Evolutionary conservation across 805 yeast genomes (phyloP).

Genomic region (Suhomyces pyralidae): DNA sequence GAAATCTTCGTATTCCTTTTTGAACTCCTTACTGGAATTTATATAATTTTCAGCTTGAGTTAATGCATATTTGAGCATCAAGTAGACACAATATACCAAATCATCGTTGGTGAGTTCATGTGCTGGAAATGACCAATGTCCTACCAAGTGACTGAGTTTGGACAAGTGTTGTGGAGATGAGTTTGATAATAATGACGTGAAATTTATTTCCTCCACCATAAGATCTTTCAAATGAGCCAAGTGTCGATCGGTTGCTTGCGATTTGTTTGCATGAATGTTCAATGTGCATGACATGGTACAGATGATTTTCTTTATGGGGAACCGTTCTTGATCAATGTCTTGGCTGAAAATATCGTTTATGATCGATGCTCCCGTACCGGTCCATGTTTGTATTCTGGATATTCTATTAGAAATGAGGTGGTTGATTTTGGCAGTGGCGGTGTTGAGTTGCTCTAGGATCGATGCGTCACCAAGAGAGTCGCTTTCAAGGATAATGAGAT

Average conservation of each 20-base stretch:
- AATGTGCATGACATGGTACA: slow-evolving; percentile 37
- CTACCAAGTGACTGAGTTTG: slow-evolving; percentile 40
- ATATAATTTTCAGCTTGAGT: slow-evolving; percentile 16
- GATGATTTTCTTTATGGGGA: slow-evolving; percentile 12
- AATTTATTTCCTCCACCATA: slow-evolving; percentile 29
- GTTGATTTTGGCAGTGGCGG: slow-evolving; percentile 20
- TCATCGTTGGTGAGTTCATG: slow-evolving; percentile 65
- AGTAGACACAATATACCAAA: slow-evolving; percentile 54
- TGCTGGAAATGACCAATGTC: slow-evolving; percentile 70
- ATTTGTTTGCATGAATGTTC: slow-evolving; percentile 22
- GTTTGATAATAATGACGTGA: slow-evolving; percentile 24
- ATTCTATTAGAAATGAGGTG: slow-evolving; percentile 29
- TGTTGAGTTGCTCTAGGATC: slow-evolving; percentile 15
- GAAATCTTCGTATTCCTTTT: not conserved
- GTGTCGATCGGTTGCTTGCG: slow-evolving; percentile 18
- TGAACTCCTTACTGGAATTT: slow-evolving; percentile 1
- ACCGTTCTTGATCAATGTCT: not conserved
- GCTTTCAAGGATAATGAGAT: slow-evolving; percentile 25
- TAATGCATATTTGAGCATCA: slow-evolving; percentile 50
- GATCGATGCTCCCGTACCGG: slow-evolving; percentile 31
- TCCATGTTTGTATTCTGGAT: slow-evolving; percentile 42
- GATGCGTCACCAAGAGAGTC: slow-evolving; percentile 7
- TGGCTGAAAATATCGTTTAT: slow-evolving; percentile 17
- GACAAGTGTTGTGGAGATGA: slow-evolving; percentile 22
- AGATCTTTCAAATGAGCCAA: slow-evolving; percentile 22